These are phyloP conservation scores for Cronartium ribicola DNA, from an alignment of 1,284 basidiomycete genomes.

Conservation along the genomic window DNA sequence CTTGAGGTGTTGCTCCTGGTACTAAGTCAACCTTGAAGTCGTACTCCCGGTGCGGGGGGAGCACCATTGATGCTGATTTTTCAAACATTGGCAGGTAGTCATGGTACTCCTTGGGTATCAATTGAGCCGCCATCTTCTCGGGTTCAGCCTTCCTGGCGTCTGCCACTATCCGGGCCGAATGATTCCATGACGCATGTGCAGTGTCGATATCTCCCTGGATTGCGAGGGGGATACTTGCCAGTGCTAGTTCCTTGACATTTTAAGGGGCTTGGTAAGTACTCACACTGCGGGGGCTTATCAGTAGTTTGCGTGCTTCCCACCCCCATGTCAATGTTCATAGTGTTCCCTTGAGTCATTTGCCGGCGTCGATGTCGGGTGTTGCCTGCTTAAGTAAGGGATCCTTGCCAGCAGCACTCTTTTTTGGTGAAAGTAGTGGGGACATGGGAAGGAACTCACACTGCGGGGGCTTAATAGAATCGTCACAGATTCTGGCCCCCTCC, in stretches of 20 bases:
- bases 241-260: not conserved
- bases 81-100: not conserved
- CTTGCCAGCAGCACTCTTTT: too few relatives aligned
- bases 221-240: not conserved
- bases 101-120: not conserved
- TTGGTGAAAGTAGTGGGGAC: too few relatives aligned
- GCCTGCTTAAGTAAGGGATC: too few relatives aligned
- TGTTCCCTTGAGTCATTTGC: too few relatives aligned
- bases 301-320: too few relatives aligned
- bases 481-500: not conserved
- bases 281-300: slow-evolving; percentile 3
- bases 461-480: not conserved
- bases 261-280: not conserved
- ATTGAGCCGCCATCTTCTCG: not conserved
- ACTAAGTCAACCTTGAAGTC: not conserved
- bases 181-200: not conserved
- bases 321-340: too few relatives aligned
- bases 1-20: not conserved
- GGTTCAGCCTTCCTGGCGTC: not conserved
- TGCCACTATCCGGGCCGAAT: not conserved
- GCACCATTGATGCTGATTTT: not conserved
- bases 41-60: slow-evolving; percentile 5
- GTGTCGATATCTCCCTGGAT: not conserved
- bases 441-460: too few relatives aligned
- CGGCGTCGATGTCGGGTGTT: too few relatives aligned